Percentiles rank a stretch among this genome's conserved stretches.
These are phyloP conservation scores for Arbutus unedo DNA, from an alignment of 148 eudicot species.

Conservation along the genomic window DNA sequence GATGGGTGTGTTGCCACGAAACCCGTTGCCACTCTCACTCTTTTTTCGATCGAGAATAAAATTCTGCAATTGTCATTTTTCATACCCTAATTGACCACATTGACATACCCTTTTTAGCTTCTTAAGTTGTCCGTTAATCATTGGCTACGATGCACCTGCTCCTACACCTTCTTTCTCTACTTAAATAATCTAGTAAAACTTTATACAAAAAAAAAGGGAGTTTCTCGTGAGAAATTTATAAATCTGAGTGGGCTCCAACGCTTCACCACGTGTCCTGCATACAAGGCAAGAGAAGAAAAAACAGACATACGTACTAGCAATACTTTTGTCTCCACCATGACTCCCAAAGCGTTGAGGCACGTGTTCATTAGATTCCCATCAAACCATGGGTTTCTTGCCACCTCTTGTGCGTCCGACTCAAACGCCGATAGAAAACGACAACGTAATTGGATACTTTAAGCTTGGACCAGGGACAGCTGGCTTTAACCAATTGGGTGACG, in stretches of 20 bases:
- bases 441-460: not conserved
- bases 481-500: slow-evolving; percentile 8
- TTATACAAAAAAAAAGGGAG: not conserved
- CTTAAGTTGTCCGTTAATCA: not conserved
- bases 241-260: not conserved
- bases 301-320: not conserved
- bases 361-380: not conserved
- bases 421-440: not conserved
- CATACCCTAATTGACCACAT: too few species aligned
- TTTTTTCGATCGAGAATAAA: too few species aligned
- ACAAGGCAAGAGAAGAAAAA: not conserved
- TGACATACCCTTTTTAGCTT: too few species aligned
- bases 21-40: not conserved
- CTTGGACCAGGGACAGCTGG: slow-evolving; percentile 1
- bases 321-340: not conserved
- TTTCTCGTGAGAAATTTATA: not conserved
- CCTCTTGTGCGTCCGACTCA: not conserved
- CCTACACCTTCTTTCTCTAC: not conserved
- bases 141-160: not conserved
- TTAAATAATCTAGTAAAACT: not conserved
- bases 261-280: not conserved
- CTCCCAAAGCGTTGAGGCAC: not conserved
- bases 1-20: not conserved
- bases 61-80: too few species aligned
- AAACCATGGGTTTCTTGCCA: not conserved